Conservation (phyloP, 108 stramenopile genomes). For the Pseudonitzschia multistriata region DNA sequence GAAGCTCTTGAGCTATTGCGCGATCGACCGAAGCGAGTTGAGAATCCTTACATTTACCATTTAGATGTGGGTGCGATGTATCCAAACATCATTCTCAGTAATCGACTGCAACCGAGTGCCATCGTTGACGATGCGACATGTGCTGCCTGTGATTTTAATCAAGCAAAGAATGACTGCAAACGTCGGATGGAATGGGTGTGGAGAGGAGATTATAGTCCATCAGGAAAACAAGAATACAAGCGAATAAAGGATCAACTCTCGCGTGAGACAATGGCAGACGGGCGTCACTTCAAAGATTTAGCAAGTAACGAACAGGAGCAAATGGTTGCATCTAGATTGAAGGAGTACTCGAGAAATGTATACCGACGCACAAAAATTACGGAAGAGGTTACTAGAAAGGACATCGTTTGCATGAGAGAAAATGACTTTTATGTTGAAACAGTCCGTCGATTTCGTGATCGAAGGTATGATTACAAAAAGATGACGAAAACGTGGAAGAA, state of each 20-base stretch:
- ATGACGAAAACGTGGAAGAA: constrained; percentile 96
- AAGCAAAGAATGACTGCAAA: constrained; percentile 92
- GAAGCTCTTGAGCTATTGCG: constrained; percentile 92
- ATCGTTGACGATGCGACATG: constrained; percentile 95
- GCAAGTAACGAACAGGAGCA: constrained; percentile 79
- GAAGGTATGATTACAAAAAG: constrained; percentile 97
- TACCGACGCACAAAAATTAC: constrained; percentile 97
- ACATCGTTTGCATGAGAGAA: constrained; percentile 98
- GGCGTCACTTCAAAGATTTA: constrained; percentile 75
- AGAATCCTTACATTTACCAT: constrained; percentile 95
- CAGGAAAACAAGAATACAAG: constrained; percentile 83
- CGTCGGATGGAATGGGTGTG: constrained; percentile 97
- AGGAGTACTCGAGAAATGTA: constrained; percentile 92
- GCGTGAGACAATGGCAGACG: constrained; percentile 71
- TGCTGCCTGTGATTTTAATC: constrained; percentile 97
- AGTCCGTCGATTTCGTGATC: constrained; percentile 96
- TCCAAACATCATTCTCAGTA: constrained; percentile 99
- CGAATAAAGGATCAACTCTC: constrained; percentile 87
- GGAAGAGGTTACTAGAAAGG: constrained; percentile 85
- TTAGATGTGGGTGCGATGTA: constrained; percentile 99
- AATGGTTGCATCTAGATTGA: constrained; percentile 78
- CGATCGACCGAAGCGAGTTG: constrained; percentile 88
- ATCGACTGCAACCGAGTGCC: constrained; percentile 96
- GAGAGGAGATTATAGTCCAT: constrained; percentile 95
- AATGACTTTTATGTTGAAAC: constrained; percentile 99